A percentile compares a stretch with the other conserved stretches of the same genome.
These are phyloP conservation scores for Penicillium chermesinum DNA, from an alignment of 495 filamentous ascomycete species.

Conservation along the genomic window DNA sequence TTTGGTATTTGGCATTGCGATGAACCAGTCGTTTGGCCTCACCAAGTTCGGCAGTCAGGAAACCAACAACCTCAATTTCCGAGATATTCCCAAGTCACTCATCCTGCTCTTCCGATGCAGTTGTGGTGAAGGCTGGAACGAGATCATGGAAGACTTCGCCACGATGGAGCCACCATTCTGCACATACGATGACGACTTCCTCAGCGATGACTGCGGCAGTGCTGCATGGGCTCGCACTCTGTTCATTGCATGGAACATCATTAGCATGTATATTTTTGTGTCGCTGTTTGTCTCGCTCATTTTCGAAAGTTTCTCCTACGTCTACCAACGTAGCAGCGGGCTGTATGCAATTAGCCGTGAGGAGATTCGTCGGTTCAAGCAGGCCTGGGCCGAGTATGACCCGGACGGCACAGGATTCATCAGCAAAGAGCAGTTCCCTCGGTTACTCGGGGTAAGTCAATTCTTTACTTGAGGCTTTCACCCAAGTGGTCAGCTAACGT, in stretches of 20 bases:
- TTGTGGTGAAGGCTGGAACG: conserved; percentile 93
- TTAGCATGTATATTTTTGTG: conserved; percentile 99
- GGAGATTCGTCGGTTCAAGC: conserved; percentile 94
- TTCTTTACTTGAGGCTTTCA: not conserved
- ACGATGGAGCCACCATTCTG: conserved; percentile 71
- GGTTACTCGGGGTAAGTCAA: conserved; percentile 57
- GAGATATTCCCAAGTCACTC: conserved; percentile 86
- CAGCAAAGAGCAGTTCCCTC: conserved; percentile 83
- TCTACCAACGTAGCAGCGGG: conserved; percentile 88
- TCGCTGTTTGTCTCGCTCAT: conserved; percentile 98
- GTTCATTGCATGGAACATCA: conserved; percentile 96
- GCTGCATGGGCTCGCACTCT: conserved; percentile 76
- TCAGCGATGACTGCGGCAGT: conserved; percentile 90
- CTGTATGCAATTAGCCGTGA: conserved; percentile 77
- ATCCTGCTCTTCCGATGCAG: conserved; percentile 91
- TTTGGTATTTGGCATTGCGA: conserved; percentile 89
- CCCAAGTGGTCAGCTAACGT: conserved; percentile 38
- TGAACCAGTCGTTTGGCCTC: conserved; percentile 94
- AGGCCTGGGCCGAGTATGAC: conserved; percentile 95
- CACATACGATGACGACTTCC: conserved; percentile 59
- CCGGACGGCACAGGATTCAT: conserved; percentile 89
- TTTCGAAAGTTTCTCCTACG: conserved; percentile 98
- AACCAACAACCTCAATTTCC: conserved; percentile 82
- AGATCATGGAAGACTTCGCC: conserved; percentile 95
- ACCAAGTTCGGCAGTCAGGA: conserved; percentile 76